Conservation (phyloP, 169 alveolate species). For the Toxoplasma gondii region DNA sequence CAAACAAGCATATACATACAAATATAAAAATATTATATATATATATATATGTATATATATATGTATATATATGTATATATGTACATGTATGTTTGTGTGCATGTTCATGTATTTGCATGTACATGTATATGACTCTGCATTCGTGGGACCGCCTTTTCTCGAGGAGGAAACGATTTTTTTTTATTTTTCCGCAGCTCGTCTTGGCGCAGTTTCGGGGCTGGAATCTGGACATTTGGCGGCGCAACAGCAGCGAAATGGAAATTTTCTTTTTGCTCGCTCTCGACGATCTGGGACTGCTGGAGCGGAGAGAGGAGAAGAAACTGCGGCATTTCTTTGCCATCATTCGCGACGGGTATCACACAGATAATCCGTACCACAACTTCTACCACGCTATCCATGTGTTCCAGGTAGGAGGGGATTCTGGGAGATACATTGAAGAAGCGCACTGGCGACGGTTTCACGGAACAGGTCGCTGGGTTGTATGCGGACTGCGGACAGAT, state of each 20-base stretch:
- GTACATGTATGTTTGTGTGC: not conserved
- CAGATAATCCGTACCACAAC: constrained; percentile 72
- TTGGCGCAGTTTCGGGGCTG: constrained; percentile 62
- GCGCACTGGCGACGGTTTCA: no score
- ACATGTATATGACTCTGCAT: not conserved
- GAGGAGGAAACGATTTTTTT: not conserved
- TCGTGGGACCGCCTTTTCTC: not conserved
- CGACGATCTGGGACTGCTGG: constrained; percentile 61
- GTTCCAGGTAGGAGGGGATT: constrained; percentile 37
- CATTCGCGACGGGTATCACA: constrained; percentile 70
- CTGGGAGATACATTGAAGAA: not conserved
- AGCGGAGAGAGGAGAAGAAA: constrained; percentile 39
- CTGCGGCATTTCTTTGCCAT: constrained; percentile 51
- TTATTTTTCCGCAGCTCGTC: constrained; percentile 35
- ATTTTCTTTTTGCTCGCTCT: constrained; percentile 59
- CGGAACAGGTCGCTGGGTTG: not conserved
- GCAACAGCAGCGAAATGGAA: constrained; percentile 61
- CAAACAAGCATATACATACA: not conserved
- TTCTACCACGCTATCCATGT: constrained; percentile 70
- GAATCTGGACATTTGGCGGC: constrained; percentile 65
- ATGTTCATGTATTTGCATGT: not conserved
- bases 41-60: not conserved
- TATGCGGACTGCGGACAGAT: not conserved
- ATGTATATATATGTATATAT: not conserved
- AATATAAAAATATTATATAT: not conserved